Conservation (phyloP, 169 alveolate species). For the Cryptosporidium viatorum region DNA sequence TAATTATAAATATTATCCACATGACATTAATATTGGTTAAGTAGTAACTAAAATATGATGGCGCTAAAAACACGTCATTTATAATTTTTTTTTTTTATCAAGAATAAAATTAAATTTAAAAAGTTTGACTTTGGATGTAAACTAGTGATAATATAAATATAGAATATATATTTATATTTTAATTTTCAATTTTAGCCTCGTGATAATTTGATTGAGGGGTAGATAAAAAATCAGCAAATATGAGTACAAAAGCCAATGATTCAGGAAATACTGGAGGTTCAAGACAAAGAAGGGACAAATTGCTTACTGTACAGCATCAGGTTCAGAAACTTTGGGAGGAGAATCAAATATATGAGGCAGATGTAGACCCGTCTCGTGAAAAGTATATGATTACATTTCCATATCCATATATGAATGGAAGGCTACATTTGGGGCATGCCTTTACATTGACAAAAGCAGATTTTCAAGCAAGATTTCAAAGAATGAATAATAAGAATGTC, state of each 20-base stretch:
- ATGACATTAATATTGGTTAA: neutral
- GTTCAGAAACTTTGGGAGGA: constrained; percentile 91
- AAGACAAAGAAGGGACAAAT: constrained; percentile 85
- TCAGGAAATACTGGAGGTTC: constrained; percentile 33
- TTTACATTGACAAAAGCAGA: constrained; percentile 97
- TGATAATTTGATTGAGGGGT: neutral
- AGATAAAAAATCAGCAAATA: neutral
- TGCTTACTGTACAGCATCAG: constrained; percentile 87
- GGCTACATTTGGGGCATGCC: constrained; percentile 99
- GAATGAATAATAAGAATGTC: constrained; percentile 93
- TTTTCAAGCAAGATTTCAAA: constrained; percentile 95
- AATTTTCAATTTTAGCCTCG: neutral
- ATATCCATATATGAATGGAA: constrained; percentile 99
- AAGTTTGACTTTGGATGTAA: neutral
- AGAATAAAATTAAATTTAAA: neutral
- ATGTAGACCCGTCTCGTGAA: constrained; percentile 85
- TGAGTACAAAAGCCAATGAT: constrained; percentile 27
- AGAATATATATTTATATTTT: neutral
- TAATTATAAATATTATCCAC: neutral
- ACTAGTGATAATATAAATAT: neutral
- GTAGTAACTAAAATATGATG: neutral
- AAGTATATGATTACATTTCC: constrained; percentile 97
- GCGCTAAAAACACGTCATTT: constrained; percentile 29
- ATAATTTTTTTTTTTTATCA: neutral
- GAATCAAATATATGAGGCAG: constrained; percentile 88